Base-by-base conservation (phyloP, 2,329 filamentous ascomycete species). In the Rasamsonia emersonii region DNA sequence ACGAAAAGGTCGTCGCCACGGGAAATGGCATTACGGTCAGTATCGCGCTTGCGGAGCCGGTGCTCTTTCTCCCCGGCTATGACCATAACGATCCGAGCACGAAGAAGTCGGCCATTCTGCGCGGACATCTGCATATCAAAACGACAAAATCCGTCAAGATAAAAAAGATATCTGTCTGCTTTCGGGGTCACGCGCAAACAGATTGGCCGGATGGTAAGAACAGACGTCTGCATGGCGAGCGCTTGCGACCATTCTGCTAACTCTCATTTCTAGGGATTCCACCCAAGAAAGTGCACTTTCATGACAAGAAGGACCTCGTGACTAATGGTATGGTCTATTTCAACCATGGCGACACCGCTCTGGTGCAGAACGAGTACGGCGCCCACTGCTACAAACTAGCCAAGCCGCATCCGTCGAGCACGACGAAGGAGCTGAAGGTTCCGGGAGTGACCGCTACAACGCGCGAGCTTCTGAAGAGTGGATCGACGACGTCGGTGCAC, bases 321-420 rank as follows among this genome's bases (percentile, higher is more conserved):
- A 89, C 83, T 24, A 88, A 95, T 50, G 56, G 89, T 78, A 11
- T 78, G 86, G 61, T 89, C 82, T 96, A 96, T 54, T 98, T 95
- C 68, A 93, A 95, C 34, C 55, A 59, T 15, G 56, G 56, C 11
- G 56, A 59, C 32, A 52, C 54, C 2, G 47, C 53, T 1, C 42
- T 39, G 63, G 66, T 39, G 73, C 75, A 79, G 45, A 65, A 66
- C 34, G 68, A 73, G 18, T 75, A 77, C 27, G 74, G 76, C 11
- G 77, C 77, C 15, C 75, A 81, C 53, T 68, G 70, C 37, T 73
- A 77, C 17, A 71, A 76, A 35, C 57, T 79, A 14, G 64, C 68
- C 39, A 58, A 56, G 26, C 46, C 58, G 1, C 39, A 43, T 3
- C 45, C 52, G 3, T 41, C 51, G 4, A 34, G 45, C 7, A 38